Conservation (phyloP, 2,329 filamentous ascomycete species). For the Coniella vitis region DNA sequence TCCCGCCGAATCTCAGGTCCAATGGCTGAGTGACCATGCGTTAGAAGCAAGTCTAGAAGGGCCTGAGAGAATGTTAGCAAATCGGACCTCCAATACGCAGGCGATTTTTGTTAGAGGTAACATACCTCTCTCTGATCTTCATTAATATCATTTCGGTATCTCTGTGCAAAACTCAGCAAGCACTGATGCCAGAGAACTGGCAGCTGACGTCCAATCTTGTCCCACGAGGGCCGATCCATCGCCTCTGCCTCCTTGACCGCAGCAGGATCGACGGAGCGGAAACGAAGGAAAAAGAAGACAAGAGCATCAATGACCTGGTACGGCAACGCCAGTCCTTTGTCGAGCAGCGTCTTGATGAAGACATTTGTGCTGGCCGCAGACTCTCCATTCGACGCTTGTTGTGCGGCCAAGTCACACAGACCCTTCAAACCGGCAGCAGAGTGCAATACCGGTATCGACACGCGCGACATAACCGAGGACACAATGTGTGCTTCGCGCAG, state of each 20-base stretch:
- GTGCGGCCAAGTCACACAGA: constrained; percentile 87
- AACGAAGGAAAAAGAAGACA: constrained; percentile 94
- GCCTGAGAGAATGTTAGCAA: constrained; percentile 42
- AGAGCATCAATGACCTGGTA: constrained; percentile 91
- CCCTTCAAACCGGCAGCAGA: constrained; percentile 87
- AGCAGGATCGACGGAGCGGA: constrained; percentile 62
- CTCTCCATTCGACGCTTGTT: constrained; percentile 79
- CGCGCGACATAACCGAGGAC: constrained; percentile 73
- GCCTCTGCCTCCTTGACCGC: constrained; percentile 47
- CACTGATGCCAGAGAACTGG: constrained; percentile 97
- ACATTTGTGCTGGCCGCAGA: constrained; percentile 89
- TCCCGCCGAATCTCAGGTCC: constrained; percentile 88
- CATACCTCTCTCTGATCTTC: constrained; percentile 70
- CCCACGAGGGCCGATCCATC: constrained; percentile 37
- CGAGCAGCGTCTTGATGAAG: constrained; percentile 85
- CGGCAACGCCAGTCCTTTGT: constrained; percentile 95
- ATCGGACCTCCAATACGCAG: not conserved
- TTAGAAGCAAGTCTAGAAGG: constrained; percentile 76
- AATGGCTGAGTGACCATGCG: constrained; percentile 79
- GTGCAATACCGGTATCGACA: constrained; percentile 85
- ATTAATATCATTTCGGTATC: constrained; percentile 93
- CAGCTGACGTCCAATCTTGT: constrained; percentile 41
- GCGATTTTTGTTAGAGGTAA: not conserved
- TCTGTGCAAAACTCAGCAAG: constrained; percentile 82
- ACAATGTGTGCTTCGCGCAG: constrained; percentile 89